Evolutionary conservation across 108 stramenopile genomes (phyloP), one percentile per base, ranked within the genome.

Genomic region (Cyclotella kingstonii): DNA sequence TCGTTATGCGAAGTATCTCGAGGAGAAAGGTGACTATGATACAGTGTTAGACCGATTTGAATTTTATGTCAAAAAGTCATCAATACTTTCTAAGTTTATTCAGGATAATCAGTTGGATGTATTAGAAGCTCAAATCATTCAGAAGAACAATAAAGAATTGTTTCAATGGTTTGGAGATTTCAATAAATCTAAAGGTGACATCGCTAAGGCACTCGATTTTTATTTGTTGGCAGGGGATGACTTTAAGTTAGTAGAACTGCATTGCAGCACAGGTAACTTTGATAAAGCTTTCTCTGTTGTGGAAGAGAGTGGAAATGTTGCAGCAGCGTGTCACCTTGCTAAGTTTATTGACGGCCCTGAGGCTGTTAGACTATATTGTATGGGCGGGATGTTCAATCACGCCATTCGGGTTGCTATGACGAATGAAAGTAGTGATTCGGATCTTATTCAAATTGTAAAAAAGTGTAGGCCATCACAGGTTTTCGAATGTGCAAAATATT

Each of bases 281-380:
- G 9, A 54, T 1, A 35, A 39, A 19, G 88, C 88, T 19, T 33
- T 46, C 0, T 62, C 50, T 4, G 63, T 85, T 42, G 82, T 86
- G n/a, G 43, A 63, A 23, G 69, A 85, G 15, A 50, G 74, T 14
- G 47, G 65, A 18, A 75, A 80, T 25, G 56, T 28, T 0, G 80
- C 84, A 9, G 80, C 83, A 2, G 80, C 85, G 0, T 81, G 83
- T 55, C 78, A 85, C 52, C 79, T 90, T 22, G 85, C 88, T 12
- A 63, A 47, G 22, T 52, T 58, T 23, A 41, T 47, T 28, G 67
- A 74, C 34, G 59, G 29, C 29, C 50, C 44, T 7, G 70, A 76
- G 39, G 84, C 84, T 1, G 68, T 81, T 8, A 44, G 45, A 15
- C 66, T 74, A 22, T 73, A 51, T 31, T 51, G 35, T 14, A n/a